These are phyloP conservation scores for Fraxinus latifolia DNA, from an alignment of 305 asterid species.

Conservation along the genomic window DNA sequence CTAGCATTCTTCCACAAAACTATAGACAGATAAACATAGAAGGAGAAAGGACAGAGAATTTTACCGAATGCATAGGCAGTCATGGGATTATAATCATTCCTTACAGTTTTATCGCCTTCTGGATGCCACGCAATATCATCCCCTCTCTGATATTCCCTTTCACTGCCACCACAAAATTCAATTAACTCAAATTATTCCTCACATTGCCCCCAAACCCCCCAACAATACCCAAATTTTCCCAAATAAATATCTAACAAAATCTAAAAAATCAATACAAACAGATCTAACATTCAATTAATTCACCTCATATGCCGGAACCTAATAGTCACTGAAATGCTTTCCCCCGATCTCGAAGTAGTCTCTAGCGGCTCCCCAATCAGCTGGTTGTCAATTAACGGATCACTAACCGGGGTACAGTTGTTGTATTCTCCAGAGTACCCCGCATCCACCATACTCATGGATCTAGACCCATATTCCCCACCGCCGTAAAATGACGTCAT, in stretches of 20 bases:
- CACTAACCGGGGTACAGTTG: slow-evolving; percentile 52
- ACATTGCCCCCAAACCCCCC: slow-evolving; percentile 23
- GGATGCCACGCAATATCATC: slow-evolving; percentile 91
- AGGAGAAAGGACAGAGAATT: not conserved
- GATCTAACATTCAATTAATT: slow-evolving; percentile 44
- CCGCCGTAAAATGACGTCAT: slow-evolving; percentile 53
- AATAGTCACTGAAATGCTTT: slow-evolving; percentile 88
- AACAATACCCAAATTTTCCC: slow-evolving; percentile 33
- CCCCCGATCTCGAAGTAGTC: slow-evolving; percentile 68
- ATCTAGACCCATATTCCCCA: slow-evolving; percentile 64
- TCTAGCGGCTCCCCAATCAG: slow-evolving; percentile 60
- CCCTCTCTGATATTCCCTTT: slow-evolving; percentile 87
- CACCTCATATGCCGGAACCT: slow-evolving; percentile 94
- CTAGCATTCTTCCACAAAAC: not conserved
- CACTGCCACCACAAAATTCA: slow-evolving; percentile 51
- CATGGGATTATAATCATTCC: slow-evolving; percentile 79
- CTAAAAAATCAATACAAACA: slow-evolving; percentile 34
- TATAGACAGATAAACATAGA: not conserved
- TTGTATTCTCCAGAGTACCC: slow-evolving; percentile 32
- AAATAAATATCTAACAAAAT: slow-evolving; percentile 19
- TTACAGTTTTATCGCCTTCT: slow-evolving; percentile 73
- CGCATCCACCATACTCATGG: slow-evolving; percentile 49
- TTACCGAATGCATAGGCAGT: slow-evolving; percentile 94
- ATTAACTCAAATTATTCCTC: slow-evolving; percentile 26
- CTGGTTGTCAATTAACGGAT: slow-evolving; percentile 65